Evolutionary conservation across 495 filamentous ascomycete genomes (phyloP), one percentile per base, ranked within the genome.

Genomic region (Sabuloglossum arenarium): DNA sequence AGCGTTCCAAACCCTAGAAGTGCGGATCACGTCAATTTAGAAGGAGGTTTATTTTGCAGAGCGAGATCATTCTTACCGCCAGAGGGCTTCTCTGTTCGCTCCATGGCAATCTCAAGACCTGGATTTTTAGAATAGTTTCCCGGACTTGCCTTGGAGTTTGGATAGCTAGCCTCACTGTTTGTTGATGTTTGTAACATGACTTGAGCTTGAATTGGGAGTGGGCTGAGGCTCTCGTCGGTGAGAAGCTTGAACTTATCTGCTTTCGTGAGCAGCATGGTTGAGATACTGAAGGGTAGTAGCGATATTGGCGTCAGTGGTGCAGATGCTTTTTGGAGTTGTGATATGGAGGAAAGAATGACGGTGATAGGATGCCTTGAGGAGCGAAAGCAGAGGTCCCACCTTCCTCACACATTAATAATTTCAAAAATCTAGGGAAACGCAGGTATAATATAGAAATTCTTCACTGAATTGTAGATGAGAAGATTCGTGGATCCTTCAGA

Each of bases 161-260:
- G 39, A 21, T 16, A 43, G 39, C 19, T 10, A 43, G n/a, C 16
- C 3, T 43, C 19, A 3, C 1, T 3, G 39, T 21, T 43, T 43
- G 39, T 43, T 21, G 39, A 43, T 43, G 39, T 10, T 21, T 4
- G 39, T 4, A 10, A 21, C 6, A 21, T 10, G 39, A 3, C 39
- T 23, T 10, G 16, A 21, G 39, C n/a, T n/a, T n/a, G n/a, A n/a
- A n/a, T n/a, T 21, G 19, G 39, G 39, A 21, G n/a, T n/a, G 39
- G 19, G 3, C 3, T n/a, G 39, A 43, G 4, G 3, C 6, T 3
- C 9, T n/a, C 37, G 24, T 24, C 54, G 14, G 3, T 56, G 27
- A 56, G 54, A 11, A 56, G 21, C 29, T 53, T 56, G 23, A 56
- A 31, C 54, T 24, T 56, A 21, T 56, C 54, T 24, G 24, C 27